Evolutionary conservation across 345 rosid species (phyloP).

Genomic region (Conringia planisiliqua): DNA sequence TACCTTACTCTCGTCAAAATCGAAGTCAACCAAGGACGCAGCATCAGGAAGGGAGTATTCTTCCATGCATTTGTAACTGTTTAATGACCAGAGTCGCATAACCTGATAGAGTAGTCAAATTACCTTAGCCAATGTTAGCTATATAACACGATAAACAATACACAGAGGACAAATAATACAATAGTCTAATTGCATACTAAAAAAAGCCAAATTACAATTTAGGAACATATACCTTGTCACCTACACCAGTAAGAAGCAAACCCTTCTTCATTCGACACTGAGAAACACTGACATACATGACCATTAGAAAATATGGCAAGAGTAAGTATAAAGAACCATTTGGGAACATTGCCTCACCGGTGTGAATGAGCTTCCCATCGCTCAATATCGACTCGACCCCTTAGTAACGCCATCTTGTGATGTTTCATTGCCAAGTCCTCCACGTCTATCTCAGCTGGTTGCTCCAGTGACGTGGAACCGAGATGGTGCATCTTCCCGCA

Average conservation of each 20-base stretch:
- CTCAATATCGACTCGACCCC: conserved; percentile 50
- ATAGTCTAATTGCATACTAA: neutral
- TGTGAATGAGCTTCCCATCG: conserved; percentile 80
- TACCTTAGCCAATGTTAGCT: neutral
- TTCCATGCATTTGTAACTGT: conserved; percentile 60
- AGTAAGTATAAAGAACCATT: neutral
- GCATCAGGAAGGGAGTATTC: conserved; percentile 64
- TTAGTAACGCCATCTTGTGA: conserved; percentile 49
- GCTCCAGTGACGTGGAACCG: conserved; percentile 32
- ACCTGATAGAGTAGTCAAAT: conserved; percentile 46
- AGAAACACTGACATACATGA: conserved; percentile 52
- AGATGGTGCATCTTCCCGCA: conserved; percentile 43
- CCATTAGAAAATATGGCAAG: neutral
- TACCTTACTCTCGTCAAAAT: conserved; percentile 98
- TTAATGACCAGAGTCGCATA: conserved; percentile 85
- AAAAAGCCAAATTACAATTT: neutral
- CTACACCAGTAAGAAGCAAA: conserved; percentile 83
- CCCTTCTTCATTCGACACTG: conserved; percentile 87
- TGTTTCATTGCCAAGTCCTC: conserved; percentile 64
- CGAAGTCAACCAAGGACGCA: conserved; percentile 66
- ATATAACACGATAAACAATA: neutral
- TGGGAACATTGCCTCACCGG: conserved; percentile 42
- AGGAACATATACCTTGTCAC: conserved; percentile 62
- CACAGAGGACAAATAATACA: neutral
- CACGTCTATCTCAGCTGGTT: conserved; percentile 37